Base-by-base conservation (phyloP, 2,329 filamentous ascomycete genomes). In the Exserohilum rostratum region DNA sequence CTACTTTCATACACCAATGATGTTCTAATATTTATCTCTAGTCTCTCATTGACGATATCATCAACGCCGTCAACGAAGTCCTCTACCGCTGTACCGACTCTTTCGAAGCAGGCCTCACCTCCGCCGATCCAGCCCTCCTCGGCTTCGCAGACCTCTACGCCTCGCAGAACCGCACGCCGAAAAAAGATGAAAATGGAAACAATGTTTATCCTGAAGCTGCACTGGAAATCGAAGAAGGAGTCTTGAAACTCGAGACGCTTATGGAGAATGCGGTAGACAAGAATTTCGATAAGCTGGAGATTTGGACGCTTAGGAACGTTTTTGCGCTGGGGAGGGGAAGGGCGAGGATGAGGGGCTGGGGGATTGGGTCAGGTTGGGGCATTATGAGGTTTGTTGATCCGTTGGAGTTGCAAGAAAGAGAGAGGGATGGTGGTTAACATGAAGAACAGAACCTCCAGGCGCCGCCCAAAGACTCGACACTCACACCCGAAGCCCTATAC, bases 41-140 rank as follows among this genome's bases (percentile, higher is more conserved):
- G 93, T 90, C 90, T 57, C 86, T 99, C 37, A 89, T 99, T 70
- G 95, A 99, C 85, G 93, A 98, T 78, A 93, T 98, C 67, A 96
- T 98, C 80, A 97, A 98, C 81, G 90, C 89, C 50, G 87, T 97
- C 76, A 99, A 98, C 80, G 90, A 93, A 69, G 85, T 97, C 68
- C 89, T 95, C 69, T 95, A 96, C 77, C 89, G 89, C 74, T 93
- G 91, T 49, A 87, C 96, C 68, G 90, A 91, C 68, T 91, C 90
- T 57, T 87, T 98, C 62, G 95, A 98, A 76, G 85, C 87, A 50
- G 90, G 91, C 1, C 86, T 99, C 17, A 81, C 91, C 44, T 83
- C 84, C 46, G 88, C 90, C 2, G 85, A 90, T 1, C 90, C 93
- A 0, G 82, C 87, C 22, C 83, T 86, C 12, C 85, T 99, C 30